phyloP scores from a whole-genome alignment of 306 rosid genomes.

The Neltuma alba region DNA sequence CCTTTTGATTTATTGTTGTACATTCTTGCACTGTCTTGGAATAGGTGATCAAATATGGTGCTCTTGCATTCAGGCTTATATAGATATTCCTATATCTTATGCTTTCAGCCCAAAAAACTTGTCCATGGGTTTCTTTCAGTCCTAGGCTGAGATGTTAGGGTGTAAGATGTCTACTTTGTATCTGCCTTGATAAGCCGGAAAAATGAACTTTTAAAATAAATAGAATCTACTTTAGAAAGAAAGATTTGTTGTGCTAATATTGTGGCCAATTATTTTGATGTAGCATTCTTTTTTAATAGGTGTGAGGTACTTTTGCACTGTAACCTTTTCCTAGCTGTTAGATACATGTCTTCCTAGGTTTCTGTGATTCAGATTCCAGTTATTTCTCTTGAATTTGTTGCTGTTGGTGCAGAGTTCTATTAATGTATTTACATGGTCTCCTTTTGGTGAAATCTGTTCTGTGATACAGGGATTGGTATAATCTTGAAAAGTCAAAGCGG shows the following conservation, averaged over 20 bases:
- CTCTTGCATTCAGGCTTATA: neutral
- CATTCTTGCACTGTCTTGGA: neutral
- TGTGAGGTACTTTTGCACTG: neutral
- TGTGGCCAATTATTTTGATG: neutral
- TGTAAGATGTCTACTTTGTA: neutral
- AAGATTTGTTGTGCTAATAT: neutral
- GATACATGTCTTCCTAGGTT: neutral
- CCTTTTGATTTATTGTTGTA: neutral
- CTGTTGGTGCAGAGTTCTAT: constrained; percentile 34
- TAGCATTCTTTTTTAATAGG: neutral
- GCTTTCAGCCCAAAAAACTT: neutral
- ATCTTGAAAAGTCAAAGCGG: constrained; percentile 93
- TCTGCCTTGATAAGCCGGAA: neutral
- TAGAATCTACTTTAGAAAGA: neutral
- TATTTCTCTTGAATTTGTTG: constrained; percentile 17
- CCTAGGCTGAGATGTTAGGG: neutral
- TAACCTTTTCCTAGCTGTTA: neutral
- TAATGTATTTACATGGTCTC: constrained; percentile 36
- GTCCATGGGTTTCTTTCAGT: neutral
- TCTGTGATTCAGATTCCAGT: neutral
- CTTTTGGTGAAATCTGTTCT: constrained; percentile 36
- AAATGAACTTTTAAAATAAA: neutral
- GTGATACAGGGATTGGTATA: constrained; percentile 92
- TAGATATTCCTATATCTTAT: neutral
- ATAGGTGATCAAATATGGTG: neutral